Conservation (phyloP, 2,329 filamentous ascomycete genomes). For the Penicillium sp. region DNA sequence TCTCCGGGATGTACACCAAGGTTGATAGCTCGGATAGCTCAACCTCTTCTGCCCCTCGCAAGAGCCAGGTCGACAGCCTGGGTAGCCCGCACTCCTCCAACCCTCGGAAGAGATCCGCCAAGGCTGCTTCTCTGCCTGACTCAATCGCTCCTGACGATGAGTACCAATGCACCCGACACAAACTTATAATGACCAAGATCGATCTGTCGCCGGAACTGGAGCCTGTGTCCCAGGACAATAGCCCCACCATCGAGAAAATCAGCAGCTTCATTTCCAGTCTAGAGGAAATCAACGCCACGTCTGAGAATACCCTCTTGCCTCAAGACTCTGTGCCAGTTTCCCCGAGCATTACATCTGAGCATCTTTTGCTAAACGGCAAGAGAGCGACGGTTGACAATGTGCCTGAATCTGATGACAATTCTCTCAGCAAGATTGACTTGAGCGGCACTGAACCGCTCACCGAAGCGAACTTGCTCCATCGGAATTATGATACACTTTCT, state of each 20-base stretch:
- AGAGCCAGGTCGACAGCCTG: not conserved
- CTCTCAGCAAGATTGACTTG: not conserved
- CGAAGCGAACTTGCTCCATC: not conserved
- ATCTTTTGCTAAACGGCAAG: not conserved
- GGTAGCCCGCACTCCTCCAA: conserved; percentile 3
- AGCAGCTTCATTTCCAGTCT: not conserved
- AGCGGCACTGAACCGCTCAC: not conserved
- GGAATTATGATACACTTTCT: conserved; percentile 13
- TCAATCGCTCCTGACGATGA: conserved; percentile 26
- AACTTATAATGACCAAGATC: not conserved
- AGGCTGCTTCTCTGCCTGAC: conserved; percentile 31
- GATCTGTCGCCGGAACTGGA: not conserved
- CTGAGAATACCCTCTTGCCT: not conserved
- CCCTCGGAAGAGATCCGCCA: conserved; percentile 30
- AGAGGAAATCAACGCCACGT: not conserved
- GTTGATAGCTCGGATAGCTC: not conserved
- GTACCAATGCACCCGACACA: not conserved
- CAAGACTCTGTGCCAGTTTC: conserved; percentile 1
- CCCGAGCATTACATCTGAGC: not conserved
- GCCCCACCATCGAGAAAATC: not conserved
- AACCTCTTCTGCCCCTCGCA: not conserved
- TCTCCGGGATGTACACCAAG: not conserved
- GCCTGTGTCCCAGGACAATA: not conserved
- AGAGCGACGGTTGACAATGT: not conserved
- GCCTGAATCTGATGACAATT: not conserved